These are phyloP conservation scores for Neurospora sp. DNA, from an alignment of 2,329 filamentous ascomycete genomes.

Conservation along the genomic window DNA sequence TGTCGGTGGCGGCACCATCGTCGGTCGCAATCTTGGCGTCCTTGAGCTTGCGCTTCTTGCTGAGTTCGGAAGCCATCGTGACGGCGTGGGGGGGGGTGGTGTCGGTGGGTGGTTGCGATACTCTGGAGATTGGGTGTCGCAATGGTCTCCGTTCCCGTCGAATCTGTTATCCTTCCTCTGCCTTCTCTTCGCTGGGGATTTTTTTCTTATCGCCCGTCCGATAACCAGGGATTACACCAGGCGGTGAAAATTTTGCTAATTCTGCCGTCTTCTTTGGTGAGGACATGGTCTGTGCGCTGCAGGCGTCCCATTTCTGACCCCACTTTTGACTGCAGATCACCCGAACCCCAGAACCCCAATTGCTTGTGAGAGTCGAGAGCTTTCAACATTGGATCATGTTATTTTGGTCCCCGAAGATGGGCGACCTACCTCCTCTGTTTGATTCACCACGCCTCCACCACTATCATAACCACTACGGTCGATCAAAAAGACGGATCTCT, in stretches of 20 bases:
- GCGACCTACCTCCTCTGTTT: background rate
- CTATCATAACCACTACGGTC: background rate
- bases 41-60: conserved; percentile 29
- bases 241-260: conserved; percentile 4
- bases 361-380: background rate
- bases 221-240: background rate
- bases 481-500: background rate
- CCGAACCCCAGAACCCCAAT: background rate
- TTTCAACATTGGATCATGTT: background rate
- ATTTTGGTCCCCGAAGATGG: background rate
- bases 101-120: background rate
- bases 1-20: conserved; percentile 4
- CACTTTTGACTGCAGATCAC: background rate
- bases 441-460: background rate
- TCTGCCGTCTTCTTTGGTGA: background rate
- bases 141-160: background rate
- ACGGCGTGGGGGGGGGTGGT: background rate
- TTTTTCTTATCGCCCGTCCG: conserved; percentile 4
- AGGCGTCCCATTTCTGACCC: background rate
- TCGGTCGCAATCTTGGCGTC: conserved; percentile 18
- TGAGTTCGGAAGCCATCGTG: conserved; percentile 22
- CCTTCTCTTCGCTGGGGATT: conserved; percentile 3
- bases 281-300: background rate
- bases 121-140: background rate
- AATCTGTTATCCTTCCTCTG: conserved; percentile 3